These are phyloP conservation scores for Tricholoma matsutake DNA, from an alignment of 768 basidiomycete species.

Conservation along the genomic window DNA sequence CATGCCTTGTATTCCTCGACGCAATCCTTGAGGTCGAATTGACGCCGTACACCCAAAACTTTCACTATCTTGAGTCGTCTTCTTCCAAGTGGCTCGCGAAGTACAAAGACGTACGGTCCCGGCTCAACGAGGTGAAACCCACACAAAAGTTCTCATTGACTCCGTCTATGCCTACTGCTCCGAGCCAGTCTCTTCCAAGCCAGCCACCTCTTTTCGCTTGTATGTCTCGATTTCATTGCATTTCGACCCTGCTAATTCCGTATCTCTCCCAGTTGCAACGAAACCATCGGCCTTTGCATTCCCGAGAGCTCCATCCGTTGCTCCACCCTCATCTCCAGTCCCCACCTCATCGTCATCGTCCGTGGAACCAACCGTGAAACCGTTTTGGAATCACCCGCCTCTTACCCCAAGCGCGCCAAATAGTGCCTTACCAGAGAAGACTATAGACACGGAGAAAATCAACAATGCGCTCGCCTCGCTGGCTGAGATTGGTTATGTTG, in stretches of 20 bases:
- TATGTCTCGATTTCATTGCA: background rate
- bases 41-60: constrained; percentile 41
- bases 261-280: background rate
- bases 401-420: background rate
- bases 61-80: constrained; percentile 31
- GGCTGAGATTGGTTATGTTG: constrained; percentile 27
- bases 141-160: background rate
- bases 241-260: background rate
- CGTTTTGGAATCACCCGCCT: background rate
- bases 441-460: constrained; percentile 8
- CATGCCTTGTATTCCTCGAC: constrained; percentile 22
- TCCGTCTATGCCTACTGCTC: background rate
- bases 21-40: constrained; percentile 33
- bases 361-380: background rate
- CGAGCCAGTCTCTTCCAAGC: background rate
- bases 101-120: constrained; percentile 33
- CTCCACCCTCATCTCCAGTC: no score
- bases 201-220: background rate
- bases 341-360: background rate
- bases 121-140: background rate
- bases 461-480: constrained; percentile 24
- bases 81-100: constrained; percentile 34
- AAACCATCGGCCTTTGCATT: background rate
- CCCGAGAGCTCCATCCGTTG: background rate
- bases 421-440: background rate